Conservation (phyloP, 768 basidiomycete species). For the Thelephora ganbajun region DNA sequence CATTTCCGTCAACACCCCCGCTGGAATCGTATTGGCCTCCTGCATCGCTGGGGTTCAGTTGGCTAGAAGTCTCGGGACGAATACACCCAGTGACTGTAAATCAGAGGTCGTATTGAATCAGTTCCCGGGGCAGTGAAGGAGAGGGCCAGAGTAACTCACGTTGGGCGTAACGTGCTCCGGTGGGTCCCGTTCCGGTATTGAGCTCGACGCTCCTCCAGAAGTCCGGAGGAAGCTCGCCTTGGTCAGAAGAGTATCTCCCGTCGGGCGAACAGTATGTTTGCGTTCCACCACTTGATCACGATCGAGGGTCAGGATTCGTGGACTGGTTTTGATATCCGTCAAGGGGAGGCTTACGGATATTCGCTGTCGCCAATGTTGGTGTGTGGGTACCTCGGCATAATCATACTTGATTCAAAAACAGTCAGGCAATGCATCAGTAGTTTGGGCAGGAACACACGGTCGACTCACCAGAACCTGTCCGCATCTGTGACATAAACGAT, state of each 20-base stretch:
- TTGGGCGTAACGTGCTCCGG: conserved; percentile 30
- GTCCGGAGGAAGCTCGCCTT: conserved; percentile 29
- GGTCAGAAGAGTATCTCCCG: conserved; percentile 24
- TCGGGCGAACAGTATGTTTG: conserved; percentile 37
- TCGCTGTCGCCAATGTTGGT: conserved; percentile 46
- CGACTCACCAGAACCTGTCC: conserved; percentile 26
- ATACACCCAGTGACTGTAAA: conserved; percentile 43
- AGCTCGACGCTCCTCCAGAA: conserved; percentile 40
- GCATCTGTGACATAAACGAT: conserved; percentile 34
- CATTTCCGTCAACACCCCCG: conserved; percentile 33
- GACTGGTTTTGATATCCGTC: neutral
- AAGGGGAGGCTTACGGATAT: conserved; percentile 17
- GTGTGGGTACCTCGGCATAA: conserved; percentile 23
- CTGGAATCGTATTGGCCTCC: conserved; percentile 50
- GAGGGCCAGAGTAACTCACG: conserved; percentile 20
- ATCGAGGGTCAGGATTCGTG: neutral
- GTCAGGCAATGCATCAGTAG: neutral
- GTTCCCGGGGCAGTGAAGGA: neutral
- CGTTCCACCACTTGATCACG: conserved; percentile 24
- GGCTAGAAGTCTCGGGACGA: conserved; percentile 24
- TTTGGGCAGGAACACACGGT: conserved; percentile 7
- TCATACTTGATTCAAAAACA: conserved; percentile 4
- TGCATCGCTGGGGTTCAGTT: conserved; percentile 31
- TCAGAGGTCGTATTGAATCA: neutral
- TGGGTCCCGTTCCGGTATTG: conserved; percentile 25